Evolutionary conservation across 371 early-diverging fungal genomes (phyloP), one percentile per base, ranked within the genome.

Genomic region (Blakeslea trispora): DNA sequence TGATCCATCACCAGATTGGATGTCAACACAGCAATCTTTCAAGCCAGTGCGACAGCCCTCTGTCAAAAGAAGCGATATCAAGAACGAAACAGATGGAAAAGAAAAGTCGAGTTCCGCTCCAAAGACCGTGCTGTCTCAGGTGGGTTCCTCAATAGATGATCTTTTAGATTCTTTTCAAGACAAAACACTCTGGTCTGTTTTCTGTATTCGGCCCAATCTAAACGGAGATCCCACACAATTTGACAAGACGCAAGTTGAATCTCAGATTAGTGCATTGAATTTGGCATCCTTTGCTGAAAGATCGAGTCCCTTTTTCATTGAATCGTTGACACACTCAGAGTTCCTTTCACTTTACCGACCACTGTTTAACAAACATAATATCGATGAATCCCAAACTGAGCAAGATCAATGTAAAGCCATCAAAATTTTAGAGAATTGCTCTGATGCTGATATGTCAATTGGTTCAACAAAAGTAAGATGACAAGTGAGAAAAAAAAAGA

Each of bases 151-250:
- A 5, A 64, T 92, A 21, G 75, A 83, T 32, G 90, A 91, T 59
- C 70, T 95, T 8, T 71, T 93, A 21, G 87, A 83, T 34, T 83
- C 91, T 13, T 70, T 95, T 24, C 81, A 81, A 46, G 89, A 90
- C 49, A 90, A 94, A 0, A 82, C 82, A 24, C 74, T 90, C 10
- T 95, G 94, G 95, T 88, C 86, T 63, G 68, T 94, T 40, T 74
- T 89, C 64, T 91, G 91, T 72, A 65, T 96, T 43, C 77, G 79
- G 19, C 86, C 90, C 1, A 85, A 87, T 59, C 82, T 83, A 47
- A 70, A 80, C 5, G 74, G 74, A 49, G 72, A 72, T 62, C 63
- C 80, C 31, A 65, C 69, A n/a, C 53, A 63, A 32, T 82, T 85
- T 66, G 88, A 89, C 57, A 57, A 58, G 22, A 68, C 66, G 17